These are phyloP conservation scores for Dendrobium chrysotoxum DNA, from an alignment of 106 monocot genomes.

Conservation along the genomic window DNA sequence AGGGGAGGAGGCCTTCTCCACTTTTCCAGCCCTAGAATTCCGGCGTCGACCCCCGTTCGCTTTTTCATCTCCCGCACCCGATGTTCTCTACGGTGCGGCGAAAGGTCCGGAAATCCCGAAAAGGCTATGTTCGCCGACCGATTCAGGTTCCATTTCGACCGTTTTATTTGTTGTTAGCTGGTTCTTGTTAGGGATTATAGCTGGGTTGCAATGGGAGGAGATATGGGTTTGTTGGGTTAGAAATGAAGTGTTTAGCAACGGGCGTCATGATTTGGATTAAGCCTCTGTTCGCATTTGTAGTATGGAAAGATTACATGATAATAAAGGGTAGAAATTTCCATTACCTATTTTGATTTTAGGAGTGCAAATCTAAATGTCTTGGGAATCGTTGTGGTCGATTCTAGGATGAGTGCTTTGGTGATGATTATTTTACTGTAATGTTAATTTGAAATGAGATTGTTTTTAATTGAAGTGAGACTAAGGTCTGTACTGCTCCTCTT, in stretches of 20 bases:
- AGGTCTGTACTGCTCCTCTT: too few relatives aligned
- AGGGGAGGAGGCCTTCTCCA: not conserved
- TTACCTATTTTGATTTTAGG: not conserved
- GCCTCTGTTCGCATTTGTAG: not conserved
- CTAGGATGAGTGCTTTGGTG: too few relatives aligned
- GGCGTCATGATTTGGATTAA: not conserved
- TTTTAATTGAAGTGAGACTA: too few relatives aligned
- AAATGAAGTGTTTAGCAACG: not conserved
- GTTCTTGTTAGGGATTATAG: not conserved
- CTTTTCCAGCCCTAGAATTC: conserved; percentile 3
- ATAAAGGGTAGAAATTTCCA: not conserved
- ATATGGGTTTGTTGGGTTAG: not conserved
- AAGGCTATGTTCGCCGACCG: not conserved
- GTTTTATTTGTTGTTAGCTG: not conserved
- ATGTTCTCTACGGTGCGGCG: not conserved
- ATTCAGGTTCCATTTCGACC: not conserved
- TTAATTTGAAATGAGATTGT: too few relatives aligned
- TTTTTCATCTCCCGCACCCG: not conserved
- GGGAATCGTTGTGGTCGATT: too few relatives aligned
- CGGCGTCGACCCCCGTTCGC: not conserved
- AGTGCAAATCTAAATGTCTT: not conserved
- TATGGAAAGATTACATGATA: not conserved
- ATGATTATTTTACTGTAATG: too few relatives aligned
- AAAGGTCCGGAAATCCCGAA: not conserved
- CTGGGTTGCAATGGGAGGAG: not conserved